Percentiles rank a stretch among this genome's conserved stretches.
Conservation (phyloP, 768 basidiomycete genomes). For the Mycena vitilis region DNA sequence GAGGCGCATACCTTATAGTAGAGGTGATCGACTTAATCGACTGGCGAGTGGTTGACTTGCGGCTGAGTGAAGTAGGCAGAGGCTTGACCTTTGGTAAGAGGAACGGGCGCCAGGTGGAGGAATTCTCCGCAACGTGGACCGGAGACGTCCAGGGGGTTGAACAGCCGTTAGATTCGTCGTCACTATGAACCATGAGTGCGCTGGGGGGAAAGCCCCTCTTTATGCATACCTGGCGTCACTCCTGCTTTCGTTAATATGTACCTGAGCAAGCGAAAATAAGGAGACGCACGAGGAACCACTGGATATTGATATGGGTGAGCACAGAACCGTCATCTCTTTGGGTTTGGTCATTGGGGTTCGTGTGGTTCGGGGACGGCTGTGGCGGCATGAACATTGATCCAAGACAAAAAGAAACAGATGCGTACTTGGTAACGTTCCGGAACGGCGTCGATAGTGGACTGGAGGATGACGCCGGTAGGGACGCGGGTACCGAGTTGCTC, state of each 20-base stretch:
- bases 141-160: too few species aligned
- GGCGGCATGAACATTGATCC: not conserved
- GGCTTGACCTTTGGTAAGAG: too few species aligned
- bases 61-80: too few species aligned
- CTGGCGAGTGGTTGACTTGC: too few species aligned
- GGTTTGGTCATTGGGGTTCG: too few species aligned
- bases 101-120: too few species aligned
- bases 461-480: not conserved
- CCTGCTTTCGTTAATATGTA: not conserved
- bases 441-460: not conserved
- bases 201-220: too few species aligned
- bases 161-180: too few species aligned
- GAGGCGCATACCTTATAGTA: too few species aligned
- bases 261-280: not conserved
- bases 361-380: not conserved
- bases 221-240: slow-evolving; percentile 4
- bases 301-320: slow-evolving; percentile 25
- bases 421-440: slow-evolving; percentile 1
- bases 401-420: not conserved
- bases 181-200: too few species aligned
- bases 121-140: too few species aligned
- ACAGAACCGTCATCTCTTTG: not conserved
- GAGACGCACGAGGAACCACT: slow-evolving; percentile 18
- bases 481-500: not conserved
- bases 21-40: too few species aligned